Base-by-base conservation (phyloP, 306 rosid species). In the Lagenaria siceraria region DNA sequence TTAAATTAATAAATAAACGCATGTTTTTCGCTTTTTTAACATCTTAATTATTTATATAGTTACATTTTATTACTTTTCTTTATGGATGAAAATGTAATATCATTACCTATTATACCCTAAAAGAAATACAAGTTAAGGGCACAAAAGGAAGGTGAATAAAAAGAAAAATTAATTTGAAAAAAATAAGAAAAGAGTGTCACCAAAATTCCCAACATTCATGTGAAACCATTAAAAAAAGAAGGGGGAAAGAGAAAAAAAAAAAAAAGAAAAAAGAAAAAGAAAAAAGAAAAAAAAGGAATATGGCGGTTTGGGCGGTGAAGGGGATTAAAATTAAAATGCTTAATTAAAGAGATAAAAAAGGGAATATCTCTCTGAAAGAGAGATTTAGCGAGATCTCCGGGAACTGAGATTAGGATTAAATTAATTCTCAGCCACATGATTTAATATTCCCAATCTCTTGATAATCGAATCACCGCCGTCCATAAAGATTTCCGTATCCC, bases 401-500 rank as follows among this genome's bases (percentile, higher is more conserved):
- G 21, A 2, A 49, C 5, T 17, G 42, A 25, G 38, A 72, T 48
- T 72, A 72, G 59, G 76, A 27, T 49, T 72, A 72, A 46, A 46
- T 72, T 72, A 72, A 72, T 72, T 48, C 1, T 48, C 0, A 46
- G 60, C 76, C 76, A 72, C 76, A 72, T 72, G 76, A 46, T 72
- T 72, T 48, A 15, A 14, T 53, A 53, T 53, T 53, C 12, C 12
- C 1, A 46, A 48, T 1, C 8, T 25, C 1, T 25, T 49, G 22
- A 48, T 75, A 69, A 81, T 84, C 54, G 33, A 81, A 80, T 88
- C 88, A 65, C 53, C 43, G 49, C 88, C 85, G 92, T 87, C 86
- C 87, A 77, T 22, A 19, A 65, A 83, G 87, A 92, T 90, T 70
- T 79, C 79, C 88, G 78, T 82, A 84, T 90, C 93, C 62, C 80